Conservation (phyloP, 345 rosid species). For the Syzygium oleosum region DNA sequence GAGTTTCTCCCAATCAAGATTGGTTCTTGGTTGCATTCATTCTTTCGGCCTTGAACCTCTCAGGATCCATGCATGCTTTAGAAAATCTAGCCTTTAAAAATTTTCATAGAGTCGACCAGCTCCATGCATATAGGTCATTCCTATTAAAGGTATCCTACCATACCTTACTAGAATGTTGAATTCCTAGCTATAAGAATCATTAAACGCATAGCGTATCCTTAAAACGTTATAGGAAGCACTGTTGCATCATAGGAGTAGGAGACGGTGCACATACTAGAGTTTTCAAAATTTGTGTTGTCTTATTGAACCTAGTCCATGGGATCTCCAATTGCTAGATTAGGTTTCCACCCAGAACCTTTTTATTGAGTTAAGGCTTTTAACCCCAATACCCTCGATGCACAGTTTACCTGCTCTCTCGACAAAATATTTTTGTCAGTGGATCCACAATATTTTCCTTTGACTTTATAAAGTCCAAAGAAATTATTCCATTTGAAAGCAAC, state of each 20-base stretch:
- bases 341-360: background rate
- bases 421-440: rapidly evolving
- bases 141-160: background rate
- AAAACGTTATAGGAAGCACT: background rate
- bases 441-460: background rate
- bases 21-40: rapidly evolving
- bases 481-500: background rate
- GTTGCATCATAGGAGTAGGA: background rate
- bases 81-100: background rate
- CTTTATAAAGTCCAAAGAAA: background rate
- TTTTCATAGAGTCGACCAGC: background rate
- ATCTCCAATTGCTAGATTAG: background rate
- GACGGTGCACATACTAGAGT: background rate
- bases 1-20: background rate
- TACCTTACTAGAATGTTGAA: background rate
- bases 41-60: background rate
- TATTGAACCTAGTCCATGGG: background rate
- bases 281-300: background rate
- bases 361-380: background rate
- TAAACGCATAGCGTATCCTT: background rate
- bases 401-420: background rate
- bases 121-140: background rate
- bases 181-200: background rate
- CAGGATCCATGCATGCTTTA: background rate
- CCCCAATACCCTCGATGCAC: too few species aligned